phyloP scores from a whole-genome alignment of 2,329 filamentous ascomycete genomes.

The Aspergillus sp. region DNA sequence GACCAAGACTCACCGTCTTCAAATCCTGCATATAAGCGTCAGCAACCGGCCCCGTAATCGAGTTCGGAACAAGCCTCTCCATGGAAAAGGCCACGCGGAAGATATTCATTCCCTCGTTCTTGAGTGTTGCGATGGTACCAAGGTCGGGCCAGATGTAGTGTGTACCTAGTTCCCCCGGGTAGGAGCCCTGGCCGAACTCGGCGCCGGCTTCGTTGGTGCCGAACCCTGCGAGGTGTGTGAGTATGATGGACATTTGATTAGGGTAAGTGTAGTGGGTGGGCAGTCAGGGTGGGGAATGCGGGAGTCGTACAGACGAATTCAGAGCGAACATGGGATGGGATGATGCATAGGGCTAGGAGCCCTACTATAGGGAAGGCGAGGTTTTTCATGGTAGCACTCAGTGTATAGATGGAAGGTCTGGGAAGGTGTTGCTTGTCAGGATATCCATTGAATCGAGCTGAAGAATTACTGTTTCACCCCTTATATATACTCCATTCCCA shows the following conservation, averaged over 20 bases:
- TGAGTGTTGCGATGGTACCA: slow-evolving; percentile 55
- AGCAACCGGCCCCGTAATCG: slow-evolving; percentile 50
- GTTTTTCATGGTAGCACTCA: no score
- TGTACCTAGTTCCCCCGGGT: slow-evolving; percentile 61
- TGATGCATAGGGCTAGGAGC: neutral
- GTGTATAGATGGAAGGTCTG: no score
- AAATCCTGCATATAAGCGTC: slow-evolving; percentile 50
- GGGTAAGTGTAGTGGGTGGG: neutral
- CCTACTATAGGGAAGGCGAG: neutral
- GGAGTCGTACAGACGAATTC: neutral
- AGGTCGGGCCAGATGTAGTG: slow-evolving; percentile 68
- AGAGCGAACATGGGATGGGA: neutral
- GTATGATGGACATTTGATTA: no score
- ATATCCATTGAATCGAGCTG: no score
- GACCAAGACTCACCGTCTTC: slow-evolving; percentile 23
- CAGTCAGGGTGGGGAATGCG: neutral
- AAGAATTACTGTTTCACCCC: no score
- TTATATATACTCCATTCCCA: no score
- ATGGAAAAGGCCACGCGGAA: slow-evolving; percentile 62
- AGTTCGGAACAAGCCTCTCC: slow-evolving; percentile 57
- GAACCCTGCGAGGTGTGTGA: slow-evolving; percentile 35
- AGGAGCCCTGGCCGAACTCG: slow-evolving; percentile 65
- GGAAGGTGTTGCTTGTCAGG: no score
- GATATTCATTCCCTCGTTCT: slow-evolving; percentile 59
- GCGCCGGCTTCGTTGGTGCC: slow-evolving; percentile 64